These are phyloP conservation scores for Phytophthora sansomeana DNA, from an alignment of 352 stramenopile genomes.

Conservation along the genomic window DNA sequence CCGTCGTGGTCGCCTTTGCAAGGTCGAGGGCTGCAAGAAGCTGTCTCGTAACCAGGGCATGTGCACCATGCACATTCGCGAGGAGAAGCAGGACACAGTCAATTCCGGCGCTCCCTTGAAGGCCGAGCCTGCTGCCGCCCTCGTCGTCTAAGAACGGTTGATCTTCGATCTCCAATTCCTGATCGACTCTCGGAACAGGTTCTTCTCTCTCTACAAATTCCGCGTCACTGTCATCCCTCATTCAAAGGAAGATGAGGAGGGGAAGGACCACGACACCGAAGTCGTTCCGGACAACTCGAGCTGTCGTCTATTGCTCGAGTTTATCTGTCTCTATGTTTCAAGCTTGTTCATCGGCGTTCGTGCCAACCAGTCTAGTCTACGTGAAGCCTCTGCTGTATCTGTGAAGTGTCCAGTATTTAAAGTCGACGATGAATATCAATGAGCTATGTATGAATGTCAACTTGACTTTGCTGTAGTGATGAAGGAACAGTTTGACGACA, in stretches of 20 bases:
- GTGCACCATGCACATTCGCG: conserved; percentile 91
- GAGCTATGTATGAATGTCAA: conserved; percentile 21
- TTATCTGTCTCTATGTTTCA: conserved; percentile 41
- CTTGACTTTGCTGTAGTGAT: neutral
- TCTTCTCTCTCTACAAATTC: conserved; percentile 35
- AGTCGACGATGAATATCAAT: conserved; percentile 13
- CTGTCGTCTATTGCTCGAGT: conserved; percentile 17
- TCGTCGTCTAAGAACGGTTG: conserved; percentile 21
- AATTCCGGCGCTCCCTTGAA: neutral
- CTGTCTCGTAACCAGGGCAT: conserved; percentile 88
- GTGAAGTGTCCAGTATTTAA: conserved; percentile 38
- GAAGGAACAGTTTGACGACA: neutral
- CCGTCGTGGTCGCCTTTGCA: conserved; percentile 80
- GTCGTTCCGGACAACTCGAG: conserved; percentile 16
- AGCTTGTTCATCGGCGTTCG: conserved; percentile 36
- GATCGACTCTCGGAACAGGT: conserved; percentile 18
- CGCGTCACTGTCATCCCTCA: conserved; percentile 35
- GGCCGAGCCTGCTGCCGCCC: conserved; percentile 8
- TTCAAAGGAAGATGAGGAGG: conserved; percentile 48
- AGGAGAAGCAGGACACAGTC: conserved; percentile 72
- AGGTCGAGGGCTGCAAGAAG: conserved; percentile 90
- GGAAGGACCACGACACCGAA: conserved; percentile 27
- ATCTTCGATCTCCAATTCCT: neutral
- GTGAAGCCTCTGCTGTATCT: conserved; percentile 25
- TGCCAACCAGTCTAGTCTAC: conserved; percentile 35